These are phyloP conservation scores for Cicer chorassanicum DNA, from an alignment of 306 rosid genomes.

Conservation along the genomic window DNA sequence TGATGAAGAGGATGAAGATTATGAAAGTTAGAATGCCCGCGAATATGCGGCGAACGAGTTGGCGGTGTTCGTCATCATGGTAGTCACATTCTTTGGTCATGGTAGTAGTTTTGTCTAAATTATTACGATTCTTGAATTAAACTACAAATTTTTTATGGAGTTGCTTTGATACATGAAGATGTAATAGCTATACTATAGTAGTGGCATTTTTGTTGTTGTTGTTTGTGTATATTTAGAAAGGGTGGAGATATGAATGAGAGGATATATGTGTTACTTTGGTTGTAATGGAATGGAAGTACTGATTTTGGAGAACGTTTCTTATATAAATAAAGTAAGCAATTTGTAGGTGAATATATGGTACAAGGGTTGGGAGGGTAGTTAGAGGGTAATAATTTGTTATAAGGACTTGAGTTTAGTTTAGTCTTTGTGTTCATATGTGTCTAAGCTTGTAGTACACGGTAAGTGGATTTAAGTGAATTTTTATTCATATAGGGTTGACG, in stretches of 20 bases:
- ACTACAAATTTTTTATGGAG: too few species aligned
- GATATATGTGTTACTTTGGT: constrained; percentile 13
- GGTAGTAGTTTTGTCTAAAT: background rate
- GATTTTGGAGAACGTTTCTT: constrained; percentile 30
- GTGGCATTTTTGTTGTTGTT: background rate
- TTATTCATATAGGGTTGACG: background rate
- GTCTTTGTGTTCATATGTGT: background rate
- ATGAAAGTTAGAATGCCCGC: constrained; percentile 30
- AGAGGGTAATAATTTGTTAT: background rate
- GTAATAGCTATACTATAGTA: too few species aligned
- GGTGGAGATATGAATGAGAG: background rate
- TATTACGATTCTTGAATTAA: too few species aligned
- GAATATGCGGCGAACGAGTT: constrained; percentile 50
- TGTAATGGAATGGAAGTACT: constrained; percentile 3
- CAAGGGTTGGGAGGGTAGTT: background rate
- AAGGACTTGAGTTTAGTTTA: constrained; percentile 3
- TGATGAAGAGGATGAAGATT: constrained; percentile 39
- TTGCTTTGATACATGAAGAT: too few species aligned
- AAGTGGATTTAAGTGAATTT: background rate
- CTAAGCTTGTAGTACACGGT: constrained; percentile 34
- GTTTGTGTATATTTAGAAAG: background rate
- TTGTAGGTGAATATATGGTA: constrained; percentile 6
- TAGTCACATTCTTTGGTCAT: constrained; percentile 54
- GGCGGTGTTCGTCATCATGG: constrained; percentile 36
- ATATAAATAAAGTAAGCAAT: background rate